Evolutionary conservation across 2,329 filamentous ascomycete species (phyloP), one percentile per base, ranked within the genome.

Genomic region (Ophiocordyceps camponoti-saundersi): DNA sequence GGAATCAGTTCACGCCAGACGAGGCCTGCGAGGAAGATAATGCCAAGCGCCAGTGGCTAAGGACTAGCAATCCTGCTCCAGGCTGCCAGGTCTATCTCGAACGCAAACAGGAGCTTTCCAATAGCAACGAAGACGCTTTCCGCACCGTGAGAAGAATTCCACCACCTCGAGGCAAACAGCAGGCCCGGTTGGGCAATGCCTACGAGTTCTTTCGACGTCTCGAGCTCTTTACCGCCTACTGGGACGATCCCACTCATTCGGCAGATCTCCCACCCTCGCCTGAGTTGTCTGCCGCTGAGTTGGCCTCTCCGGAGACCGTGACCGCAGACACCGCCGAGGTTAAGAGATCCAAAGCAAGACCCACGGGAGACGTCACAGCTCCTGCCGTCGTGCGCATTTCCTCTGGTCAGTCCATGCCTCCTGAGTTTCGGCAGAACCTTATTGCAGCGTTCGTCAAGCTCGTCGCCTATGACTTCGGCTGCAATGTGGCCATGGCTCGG

Each of bases 121-220:
- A 70, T 46, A 53, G 63, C 22, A 82, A 82, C 50, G 68, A 73
- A 41, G 65, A 71, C 40, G 78, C 77, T 8, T 82, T 79, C 56
- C 72, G 76, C 23, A 75, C 75, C 1, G 70, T 81, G 47, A 71
- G 77, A 22, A 71, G 78, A 42, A 64, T 80, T n/a, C 67, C 69
- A 6, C 63, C 73, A 1, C 67, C 69, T 32, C 69, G 68, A 40
- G 78, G 77, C 40, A 70, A 71, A 54, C 62, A 67, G 43, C 65
- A 71, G 34, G 68, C 71, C 29, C 71, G 77, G 7, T 61, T 82
- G 8, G 78, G 78, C 15, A 80, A 79, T 52, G 71, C 74, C 6
- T 81, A 80, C 53, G 78, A 81, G 59, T 81, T 82, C 59, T 82
- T 73, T 61, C 74, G 75, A 46, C 73, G 76, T 53, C 65, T 82